Conservation (phyloP, 225 moss, liverwort and hornwort genomes). For the Antitrichia curtipendula region DNA sequence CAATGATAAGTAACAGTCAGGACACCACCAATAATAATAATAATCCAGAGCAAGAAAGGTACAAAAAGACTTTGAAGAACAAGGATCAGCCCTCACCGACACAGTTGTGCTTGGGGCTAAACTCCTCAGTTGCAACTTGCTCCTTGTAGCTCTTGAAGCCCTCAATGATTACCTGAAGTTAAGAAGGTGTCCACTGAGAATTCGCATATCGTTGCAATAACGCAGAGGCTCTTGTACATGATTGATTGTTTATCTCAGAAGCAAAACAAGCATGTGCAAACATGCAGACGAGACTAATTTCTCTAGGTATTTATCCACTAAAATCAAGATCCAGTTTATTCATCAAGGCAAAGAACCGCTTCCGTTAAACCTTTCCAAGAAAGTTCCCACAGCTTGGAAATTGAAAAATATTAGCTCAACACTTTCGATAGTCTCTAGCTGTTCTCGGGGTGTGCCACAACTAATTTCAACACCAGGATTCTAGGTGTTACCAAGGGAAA, state of each 20-base stretch:
- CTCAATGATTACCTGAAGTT: slow-evolving; percentile 73
- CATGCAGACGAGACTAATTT: background rate
- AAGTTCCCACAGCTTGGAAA: background rate
- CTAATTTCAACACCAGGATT: background rate
- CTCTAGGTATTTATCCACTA: background rate
- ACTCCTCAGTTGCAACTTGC: slow-evolving; percentile 83
- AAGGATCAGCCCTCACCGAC: slow-evolving; percentile 44
- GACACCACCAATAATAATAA: background rate
- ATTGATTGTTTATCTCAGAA: background rate
- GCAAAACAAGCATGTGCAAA: background rate
- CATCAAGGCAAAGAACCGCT: background rate
- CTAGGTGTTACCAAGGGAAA: background rate
- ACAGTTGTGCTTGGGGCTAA: slow-evolving; percentile 87
- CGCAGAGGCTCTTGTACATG: background rate
- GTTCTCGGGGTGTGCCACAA: background rate
- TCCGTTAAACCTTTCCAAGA: background rate
- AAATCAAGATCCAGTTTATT: background rate
- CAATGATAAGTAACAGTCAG: background rate
- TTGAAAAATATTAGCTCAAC: background rate
- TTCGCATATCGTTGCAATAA: background rate
- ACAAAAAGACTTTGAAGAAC: background rate
- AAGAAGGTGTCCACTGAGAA: background rate
- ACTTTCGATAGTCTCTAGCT: background rate
- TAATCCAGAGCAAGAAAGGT: background rate
- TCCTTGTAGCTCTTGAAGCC: slow-evolving; percentile 98